Percentiles rank a stretch among this genome's conserved stretches.
Conservation (phyloP, 495 filamentous ascomycete species). For the Hypoxylon crocopeplum region DNA sequence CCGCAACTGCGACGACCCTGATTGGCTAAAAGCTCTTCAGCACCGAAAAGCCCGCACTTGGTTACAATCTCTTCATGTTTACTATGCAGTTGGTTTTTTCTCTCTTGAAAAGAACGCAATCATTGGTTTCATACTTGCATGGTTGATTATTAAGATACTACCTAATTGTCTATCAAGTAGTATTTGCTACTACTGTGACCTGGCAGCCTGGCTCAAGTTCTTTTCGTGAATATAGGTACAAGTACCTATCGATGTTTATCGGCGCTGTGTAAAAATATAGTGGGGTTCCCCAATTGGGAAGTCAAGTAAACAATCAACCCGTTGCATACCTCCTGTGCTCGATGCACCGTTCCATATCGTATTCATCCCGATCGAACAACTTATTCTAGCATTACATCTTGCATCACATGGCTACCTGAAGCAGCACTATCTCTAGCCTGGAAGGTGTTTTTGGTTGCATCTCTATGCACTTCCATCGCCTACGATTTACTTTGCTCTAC, state of each 20-base stretch:
- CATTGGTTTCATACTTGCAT: background rate
- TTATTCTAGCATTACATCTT: background rate
- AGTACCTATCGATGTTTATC: too few species aligned
- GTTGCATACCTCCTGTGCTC: background rate
- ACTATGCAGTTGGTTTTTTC: background rate
- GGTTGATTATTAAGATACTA: background rate
- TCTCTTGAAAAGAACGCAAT: background rate
- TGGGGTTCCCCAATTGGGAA: conserved; percentile 27
- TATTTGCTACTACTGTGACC: too few species aligned
- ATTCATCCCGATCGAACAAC: background rate
- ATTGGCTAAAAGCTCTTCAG: conserved; percentile 24
- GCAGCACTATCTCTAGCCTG: background rate
- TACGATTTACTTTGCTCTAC: conserved; percentile 9
- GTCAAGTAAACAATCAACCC: conserved; percentile 40
- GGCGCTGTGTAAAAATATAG: background rate
- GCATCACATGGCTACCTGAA: background rate
- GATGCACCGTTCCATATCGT: background rate
- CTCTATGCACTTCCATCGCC: background rate
- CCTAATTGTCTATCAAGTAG: too few species aligned
- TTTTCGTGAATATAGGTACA: background rate
- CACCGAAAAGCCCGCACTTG: conserved; percentile 30
- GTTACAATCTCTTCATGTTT: background rate
- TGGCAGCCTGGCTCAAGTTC: background rate
- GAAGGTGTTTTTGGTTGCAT: conserved; percentile 6
- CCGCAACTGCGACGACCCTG: conserved; percentile 2